Evolutionary conservation across 345 rosid species (phyloP).

Genomic region (Melastoma malabathricum): DNA sequence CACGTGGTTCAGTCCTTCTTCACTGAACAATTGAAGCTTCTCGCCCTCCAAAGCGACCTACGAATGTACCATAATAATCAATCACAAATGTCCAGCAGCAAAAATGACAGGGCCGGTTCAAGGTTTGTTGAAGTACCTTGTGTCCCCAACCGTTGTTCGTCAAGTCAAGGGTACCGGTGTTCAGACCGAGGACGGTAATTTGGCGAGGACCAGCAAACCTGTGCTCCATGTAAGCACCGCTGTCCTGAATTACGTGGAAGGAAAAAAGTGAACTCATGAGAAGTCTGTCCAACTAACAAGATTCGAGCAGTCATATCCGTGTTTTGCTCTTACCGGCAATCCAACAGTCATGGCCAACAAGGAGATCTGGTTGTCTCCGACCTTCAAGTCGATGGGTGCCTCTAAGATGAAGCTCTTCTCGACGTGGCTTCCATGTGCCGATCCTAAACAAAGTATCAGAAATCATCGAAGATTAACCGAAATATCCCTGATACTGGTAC

Average conservation of each 20-base stretch:
- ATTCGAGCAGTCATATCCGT: neutral
- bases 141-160: constrained; percentile 56
- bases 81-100: neutral
- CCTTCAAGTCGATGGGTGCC: constrained; percentile 23
- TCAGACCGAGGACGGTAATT: constrained; percentile 51
- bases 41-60: constrained; percentile 65
- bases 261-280: neutral
- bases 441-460: constrained; percentile 21
- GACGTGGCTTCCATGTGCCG: constrained; percentile 67
- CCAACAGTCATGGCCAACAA: constrained; percentile 52
- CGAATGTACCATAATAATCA: neutral
- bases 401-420: constrained; percentile 77
- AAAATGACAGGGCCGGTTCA: neutral
- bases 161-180: constrained; percentile 62
- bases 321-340: constrained; percentile 36
- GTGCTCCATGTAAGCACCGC: constrained; percentile 83
- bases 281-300: neutral
- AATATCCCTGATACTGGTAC: too few species aligned
- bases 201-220: constrained; percentile 65
- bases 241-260: constrained; percentile 35
- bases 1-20: constrained; percentile 35
- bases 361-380: constrained; percentile 39
- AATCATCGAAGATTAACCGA: too few species aligned
- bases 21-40: constrained; percentile 23
- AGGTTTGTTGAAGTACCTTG: constrained; percentile 23